Evolutionary conservation across 2,329 filamentous ascomycete species (phyloP).

Genomic region (Seiridium cupressi): DNA sequence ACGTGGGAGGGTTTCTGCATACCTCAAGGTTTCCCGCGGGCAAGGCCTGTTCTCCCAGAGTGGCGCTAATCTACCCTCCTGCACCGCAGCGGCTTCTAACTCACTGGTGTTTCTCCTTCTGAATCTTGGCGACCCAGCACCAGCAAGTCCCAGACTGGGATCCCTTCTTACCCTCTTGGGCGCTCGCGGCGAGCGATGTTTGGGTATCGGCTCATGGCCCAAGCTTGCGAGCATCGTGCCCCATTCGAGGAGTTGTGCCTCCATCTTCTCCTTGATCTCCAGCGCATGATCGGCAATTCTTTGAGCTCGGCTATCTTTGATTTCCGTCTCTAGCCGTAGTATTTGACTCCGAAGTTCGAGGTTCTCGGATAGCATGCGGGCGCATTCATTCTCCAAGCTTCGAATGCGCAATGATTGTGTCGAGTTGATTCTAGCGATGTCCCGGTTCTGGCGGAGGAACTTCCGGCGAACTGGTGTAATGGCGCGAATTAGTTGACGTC

Average conservation of each 20-base stretch:
- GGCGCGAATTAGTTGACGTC: not conserved
- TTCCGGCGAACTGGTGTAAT: slow-evolving; percentile 65
- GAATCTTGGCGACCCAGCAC: slow-evolving; percentile 51
- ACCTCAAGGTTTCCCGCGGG: slow-evolving; percentile 68
- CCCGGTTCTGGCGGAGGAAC: slow-evolving; percentile 80
- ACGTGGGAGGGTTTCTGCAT: slow-evolving; percentile 4
- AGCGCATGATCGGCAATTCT: slow-evolving; percentile 65
- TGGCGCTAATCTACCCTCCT: slow-evolving; percentile 59
- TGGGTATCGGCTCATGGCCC: slow-evolving; percentile 55
- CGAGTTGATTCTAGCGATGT: slow-evolving; percentile 78
- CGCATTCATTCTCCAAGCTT: slow-evolving; percentile 71
- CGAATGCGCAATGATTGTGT: slow-evolving; percentile 75
- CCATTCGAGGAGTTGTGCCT: slow-evolving; percentile 71
- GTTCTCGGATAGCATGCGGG: slow-evolving; percentile 76
- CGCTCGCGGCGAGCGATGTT: slow-evolving; percentile 41
- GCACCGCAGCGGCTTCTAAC: slow-evolving; percentile 45
- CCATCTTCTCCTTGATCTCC: slow-evolving; percentile 68
- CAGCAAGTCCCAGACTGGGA: slow-evolving; percentile 40
- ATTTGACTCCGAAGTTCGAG: slow-evolving; percentile 70
- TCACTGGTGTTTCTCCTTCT: slow-evolving; percentile 56
- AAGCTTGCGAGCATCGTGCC: slow-evolving; percentile 64
- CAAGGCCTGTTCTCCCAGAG: slow-evolving; percentile 70
- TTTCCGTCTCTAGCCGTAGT: slow-evolving; percentile 65
- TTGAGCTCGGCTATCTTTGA: slow-evolving; percentile 59
- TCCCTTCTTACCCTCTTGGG: slow-evolving; percentile 40